These are phyloP conservation scores for Neofusicoccum sp. DNA, from an alignment of 2,329 filamentous ascomycete genomes.

Conservation along the genomic window DNA sequence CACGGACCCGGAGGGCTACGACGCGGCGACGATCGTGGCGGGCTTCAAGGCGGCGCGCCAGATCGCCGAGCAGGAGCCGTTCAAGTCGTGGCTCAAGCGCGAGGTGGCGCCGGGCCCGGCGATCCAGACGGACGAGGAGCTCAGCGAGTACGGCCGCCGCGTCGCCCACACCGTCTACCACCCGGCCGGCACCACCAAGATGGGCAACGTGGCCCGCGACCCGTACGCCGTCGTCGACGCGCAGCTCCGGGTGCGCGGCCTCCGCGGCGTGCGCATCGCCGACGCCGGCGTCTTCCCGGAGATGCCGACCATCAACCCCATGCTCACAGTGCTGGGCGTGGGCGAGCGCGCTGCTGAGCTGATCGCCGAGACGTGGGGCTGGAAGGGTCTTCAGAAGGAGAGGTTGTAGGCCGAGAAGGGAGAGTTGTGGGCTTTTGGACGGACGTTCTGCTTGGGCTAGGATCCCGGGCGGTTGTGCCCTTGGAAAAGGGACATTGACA, in stretches of 20 bases:
- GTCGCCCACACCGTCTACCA: conserved; percentile 90
- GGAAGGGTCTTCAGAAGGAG: conserved; percentile 57
- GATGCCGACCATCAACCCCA: conserved; percentile 84
- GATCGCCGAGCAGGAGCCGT: conserved; percentile 71
- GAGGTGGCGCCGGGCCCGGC: conserved; percentile 76
- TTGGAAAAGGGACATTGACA: not conserved
- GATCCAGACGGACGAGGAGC: conserved; percentile 72
- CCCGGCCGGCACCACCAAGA: conserved; percentile 84
- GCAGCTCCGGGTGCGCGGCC: conserved; percentile 67
- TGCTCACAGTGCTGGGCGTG: conserved; percentile 82
- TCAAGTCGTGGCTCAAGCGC: conserved; percentile 78
- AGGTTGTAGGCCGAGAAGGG: conserved; percentile 45
- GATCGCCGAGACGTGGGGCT: conserved; percentile 70
- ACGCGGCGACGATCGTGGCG: conserved; percentile 75
- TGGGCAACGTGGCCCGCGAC: conserved; percentile 72
- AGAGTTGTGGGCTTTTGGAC: not conserved
- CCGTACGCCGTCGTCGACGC: conserved; percentile 76
- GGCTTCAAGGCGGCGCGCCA: conserved; percentile 75
- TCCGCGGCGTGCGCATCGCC: conserved; percentile 74
- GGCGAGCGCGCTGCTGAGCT: conserved; percentile 84
- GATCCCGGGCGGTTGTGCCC: no score
- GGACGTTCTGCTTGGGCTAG: no score
- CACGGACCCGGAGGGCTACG: conserved; percentile 81
- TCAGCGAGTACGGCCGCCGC: conserved; percentile 76
- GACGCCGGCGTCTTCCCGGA: conserved; percentile 87